phyloP scores from a whole-genome alignment of 257 asterid genomes.

The Henckelia pumila region DNA sequence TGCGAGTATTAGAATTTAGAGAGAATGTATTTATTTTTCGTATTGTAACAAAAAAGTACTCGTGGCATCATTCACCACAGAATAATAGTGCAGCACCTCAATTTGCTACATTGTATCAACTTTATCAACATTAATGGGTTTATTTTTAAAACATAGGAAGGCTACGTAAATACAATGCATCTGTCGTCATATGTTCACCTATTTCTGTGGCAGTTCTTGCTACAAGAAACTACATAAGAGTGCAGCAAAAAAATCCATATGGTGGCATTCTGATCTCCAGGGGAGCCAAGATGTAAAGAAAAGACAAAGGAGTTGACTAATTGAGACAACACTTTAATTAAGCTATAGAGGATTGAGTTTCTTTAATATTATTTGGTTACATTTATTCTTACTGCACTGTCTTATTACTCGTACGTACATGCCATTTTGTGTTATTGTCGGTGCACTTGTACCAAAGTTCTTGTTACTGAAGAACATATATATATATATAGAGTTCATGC shows the following conservation, averaged over 20 bases:
- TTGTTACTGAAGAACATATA: neutral
- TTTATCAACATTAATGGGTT: neutral
- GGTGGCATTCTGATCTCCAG: slow-evolving; percentile 78
- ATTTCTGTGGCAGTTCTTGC: slow-evolving; percentile 66
- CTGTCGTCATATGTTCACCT: neutral
- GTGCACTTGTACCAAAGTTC: neutral
- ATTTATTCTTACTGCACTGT: neutral
- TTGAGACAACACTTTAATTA: slow-evolving; percentile 2
- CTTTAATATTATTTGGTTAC: slow-evolving; percentile 9
- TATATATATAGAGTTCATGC: no score
- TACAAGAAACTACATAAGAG: slow-evolving; percentile 52
- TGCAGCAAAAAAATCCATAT: slow-evolving; percentile 61
- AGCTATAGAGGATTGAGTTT: slow-evolving; percentile 11
- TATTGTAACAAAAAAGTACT: no score
- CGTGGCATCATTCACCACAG: no score
- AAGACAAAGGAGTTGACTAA: neutral
- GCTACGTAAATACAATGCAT: neutral
- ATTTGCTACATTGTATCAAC: no score
- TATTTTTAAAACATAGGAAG: neutral
- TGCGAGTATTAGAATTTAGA: no score
- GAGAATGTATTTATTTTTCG: no score
- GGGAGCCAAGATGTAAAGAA: slow-evolving; percentile 69
- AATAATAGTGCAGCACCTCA: neutral
- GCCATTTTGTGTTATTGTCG: neutral
- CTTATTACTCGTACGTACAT: neutral